Evolutionary conservation across 306 rosid species (phyloP), one percentile per base, ranked within the genome.

Genomic region (Lablab purpureus): DNA sequence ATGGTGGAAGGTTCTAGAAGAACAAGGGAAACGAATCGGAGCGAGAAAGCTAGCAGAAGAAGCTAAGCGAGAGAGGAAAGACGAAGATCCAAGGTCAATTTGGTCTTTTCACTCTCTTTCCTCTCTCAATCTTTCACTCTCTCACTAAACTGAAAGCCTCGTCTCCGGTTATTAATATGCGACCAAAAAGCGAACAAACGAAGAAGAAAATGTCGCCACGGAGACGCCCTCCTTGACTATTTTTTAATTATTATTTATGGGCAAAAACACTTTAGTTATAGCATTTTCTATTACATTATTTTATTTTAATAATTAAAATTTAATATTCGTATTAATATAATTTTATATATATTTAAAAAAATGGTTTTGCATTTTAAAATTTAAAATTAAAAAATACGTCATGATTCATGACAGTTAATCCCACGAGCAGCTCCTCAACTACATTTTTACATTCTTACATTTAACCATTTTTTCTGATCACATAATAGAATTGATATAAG

Each of bases 51-150:
- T 11, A 55, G 45, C 41, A 77, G 82, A 77, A 52, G 66, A 27
- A 58, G 4, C 37, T 9, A 13, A 25, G 73, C 86, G 85, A 62
- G 80, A 73, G 87, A 71, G 75, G 90, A 80, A 77, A 62, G 90
- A 71, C 6, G 89, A 86, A 83, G 88, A 81, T 73, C 77, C 81
- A 73, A 81, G 88, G 92, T 86, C 88, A 88, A 85, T 80, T 68
- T 81, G 79, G 89, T 87, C 86, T 85, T 90, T 85, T 83, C 34
- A 73, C 41, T 5, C 66, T 69, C 66, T 79, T 46, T 73, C 54
- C 71, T 27, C 46, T 67, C 56, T 51, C 49, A 5, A 22, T 52
- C 41, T 37, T 81, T 74, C 73, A 65, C 84, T 73, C 45, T 15
- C 68, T 30, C 68, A 30, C 43, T 62, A 25, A 73, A 71, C 79